Evolutionary conservation across 2,329 filamentous ascomycete genomes (phyloP).

Genomic region (Apiospora marii): DNA sequence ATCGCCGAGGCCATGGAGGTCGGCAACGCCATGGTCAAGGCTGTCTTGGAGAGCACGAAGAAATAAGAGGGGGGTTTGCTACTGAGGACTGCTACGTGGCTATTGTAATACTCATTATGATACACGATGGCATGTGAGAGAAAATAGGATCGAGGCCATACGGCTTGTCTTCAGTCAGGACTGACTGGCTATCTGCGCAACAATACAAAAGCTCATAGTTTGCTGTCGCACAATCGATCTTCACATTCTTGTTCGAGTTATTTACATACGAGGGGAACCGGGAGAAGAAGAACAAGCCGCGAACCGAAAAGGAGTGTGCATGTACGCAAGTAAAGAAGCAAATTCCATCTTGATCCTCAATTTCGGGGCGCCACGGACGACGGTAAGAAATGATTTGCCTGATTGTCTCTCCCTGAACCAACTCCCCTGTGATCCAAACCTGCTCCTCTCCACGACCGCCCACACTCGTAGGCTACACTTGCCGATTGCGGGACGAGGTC

Average conservation of each 20-base stretch:
- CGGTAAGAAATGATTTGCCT: not conserved
- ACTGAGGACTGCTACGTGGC: not conserved
- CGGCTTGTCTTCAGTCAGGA: not conserved
- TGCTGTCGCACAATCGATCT: not conserved
- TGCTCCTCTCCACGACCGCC: not conserved
- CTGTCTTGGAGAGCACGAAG: constrained; percentile 82
- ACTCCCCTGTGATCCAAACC: no score
- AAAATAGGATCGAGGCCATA: not conserved
- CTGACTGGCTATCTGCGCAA: not conserved
- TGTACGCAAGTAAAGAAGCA: not conserved
- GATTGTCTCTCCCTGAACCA: not conserved
- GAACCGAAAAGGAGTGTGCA: not conserved
- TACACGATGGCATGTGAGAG: not conserved
- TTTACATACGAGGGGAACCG: not conserved
- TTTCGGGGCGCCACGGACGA: not conserved
- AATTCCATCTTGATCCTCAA: not conserved
- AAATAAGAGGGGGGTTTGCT: constrained; percentile 35
- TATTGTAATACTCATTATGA: not conserved
- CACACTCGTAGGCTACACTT: not conserved
- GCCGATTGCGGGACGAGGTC: not conserved
- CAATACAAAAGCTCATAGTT: not conserved
- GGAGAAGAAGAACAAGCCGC: not conserved
- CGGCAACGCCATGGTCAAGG: constrained; percentile 97
- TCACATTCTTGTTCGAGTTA: not conserved
- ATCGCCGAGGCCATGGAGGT: constrained; percentile 88